Evolutionary conservation across 257 asterid species (phyloP).

Genomic region (Ilex aquifolium): DNA sequence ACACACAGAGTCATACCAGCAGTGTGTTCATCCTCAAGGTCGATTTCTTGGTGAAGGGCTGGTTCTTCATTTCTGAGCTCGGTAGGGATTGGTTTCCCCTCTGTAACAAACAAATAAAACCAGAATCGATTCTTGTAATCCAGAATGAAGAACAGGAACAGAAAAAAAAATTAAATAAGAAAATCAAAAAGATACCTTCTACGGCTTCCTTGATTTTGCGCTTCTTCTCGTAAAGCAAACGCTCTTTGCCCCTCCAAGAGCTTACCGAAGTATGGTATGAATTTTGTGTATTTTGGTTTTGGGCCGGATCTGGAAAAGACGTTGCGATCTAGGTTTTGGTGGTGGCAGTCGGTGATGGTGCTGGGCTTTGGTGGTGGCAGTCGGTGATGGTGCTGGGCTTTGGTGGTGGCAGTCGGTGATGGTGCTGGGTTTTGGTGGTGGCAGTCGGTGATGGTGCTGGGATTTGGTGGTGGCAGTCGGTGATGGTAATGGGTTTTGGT

Average conservation of each 20-base stretch:
- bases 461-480: too few relatives aligned
- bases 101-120: slow-evolving; percentile 26
- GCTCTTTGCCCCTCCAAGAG: slow-evolving; percentile 91
- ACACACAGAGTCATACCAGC: slow-evolving; percentile 38
- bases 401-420: too few relatives aligned
- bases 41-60: slow-evolving; percentile 83
- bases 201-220: slow-evolving; percentile 74
- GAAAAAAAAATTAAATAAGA: neutral
- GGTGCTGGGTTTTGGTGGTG: too few relatives aligned
- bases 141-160: neutral
- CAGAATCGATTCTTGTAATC: neutral
- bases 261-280: too few relatives aligned
- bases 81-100: slow-evolving; percentile 95
- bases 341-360: too few relatives aligned
- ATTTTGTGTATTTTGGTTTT: too few relatives aligned
- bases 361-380: too few relatives aligned
- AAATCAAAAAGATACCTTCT: slow-evolving; percentile 35
- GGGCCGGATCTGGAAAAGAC: too few relatives aligned
- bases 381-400: too few relatives aligned
- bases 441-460: too few relatives aligned
- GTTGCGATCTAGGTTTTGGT: too few relatives aligned
- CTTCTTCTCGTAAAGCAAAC: slow-evolving; percentile 80
- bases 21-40: slow-evolving; percentile 85
- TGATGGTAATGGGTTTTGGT: too few relatives aligned
- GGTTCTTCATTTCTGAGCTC: slow-evolving; percentile 95